These are phyloP conservation scores for Dactylellina leptospora DNA, from an alignment of 2,329 filamentous ascomycete species.

Conservation along the genomic window DNA sequence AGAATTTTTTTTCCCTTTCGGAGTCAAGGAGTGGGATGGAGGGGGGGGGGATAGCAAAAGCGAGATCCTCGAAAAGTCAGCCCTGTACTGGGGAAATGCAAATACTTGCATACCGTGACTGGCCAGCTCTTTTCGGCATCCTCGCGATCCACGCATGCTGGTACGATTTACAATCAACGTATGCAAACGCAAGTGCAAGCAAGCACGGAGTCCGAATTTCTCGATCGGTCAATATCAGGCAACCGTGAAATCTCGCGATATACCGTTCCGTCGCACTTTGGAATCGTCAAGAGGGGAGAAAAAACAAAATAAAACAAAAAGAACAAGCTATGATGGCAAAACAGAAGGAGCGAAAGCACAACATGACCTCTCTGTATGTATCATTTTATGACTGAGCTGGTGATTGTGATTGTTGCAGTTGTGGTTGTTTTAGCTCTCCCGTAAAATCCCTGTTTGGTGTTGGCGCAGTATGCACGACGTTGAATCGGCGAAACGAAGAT, in stretches of 20 bases:
- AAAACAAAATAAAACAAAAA: not conserved
- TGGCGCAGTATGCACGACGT: conserved; percentile 42
- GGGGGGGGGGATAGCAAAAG: not conserved
- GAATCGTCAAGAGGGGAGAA: not conserved
- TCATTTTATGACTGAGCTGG: conserved; percentile 1
- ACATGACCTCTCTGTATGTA: too few relatives aligned
- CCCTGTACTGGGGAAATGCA: not conserved
- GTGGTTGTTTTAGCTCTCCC: conserved; percentile 27
- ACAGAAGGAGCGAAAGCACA: not conserved
- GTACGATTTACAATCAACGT: too few relatives aligned
- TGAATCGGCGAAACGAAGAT: conserved; percentile 50
- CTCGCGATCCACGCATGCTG: too few relatives aligned
- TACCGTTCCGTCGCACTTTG: not conserved
- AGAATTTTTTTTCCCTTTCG: conserved; percentile 2
- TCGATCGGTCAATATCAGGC: conserved; percentile 18
- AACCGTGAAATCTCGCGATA: conserved; percentile 9
- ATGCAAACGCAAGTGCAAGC: not conserved
- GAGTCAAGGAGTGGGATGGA: not conserved
- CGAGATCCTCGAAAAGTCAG: conserved; percentile 1
- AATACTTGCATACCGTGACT: conserved; percentile 1
- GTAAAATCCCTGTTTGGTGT: conserved; percentile 45
- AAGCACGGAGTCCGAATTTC: conserved; percentile 11
- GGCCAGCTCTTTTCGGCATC: not conserved
- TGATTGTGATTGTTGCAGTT: conserved; percentile 15
- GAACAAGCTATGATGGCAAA: conserved; percentile 15